Evolutionary conservation across 257 asterid genomes (phyloP).

Genomic region (Capsicum baccatum): DNA sequence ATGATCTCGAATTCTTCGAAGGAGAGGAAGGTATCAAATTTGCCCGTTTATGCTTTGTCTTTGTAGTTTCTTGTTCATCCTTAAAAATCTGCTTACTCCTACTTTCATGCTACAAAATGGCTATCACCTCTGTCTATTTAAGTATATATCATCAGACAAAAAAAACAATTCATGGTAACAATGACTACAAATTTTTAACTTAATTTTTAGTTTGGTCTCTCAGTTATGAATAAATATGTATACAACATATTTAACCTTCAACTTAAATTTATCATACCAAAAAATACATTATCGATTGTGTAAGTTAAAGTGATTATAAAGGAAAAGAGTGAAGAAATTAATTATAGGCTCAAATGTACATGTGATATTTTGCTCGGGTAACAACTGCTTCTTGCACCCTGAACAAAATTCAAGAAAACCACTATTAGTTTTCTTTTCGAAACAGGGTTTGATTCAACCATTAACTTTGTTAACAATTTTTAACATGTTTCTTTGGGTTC

Average conservation of each 20-base stretch:
- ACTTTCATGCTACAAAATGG: constrained; percentile 87
- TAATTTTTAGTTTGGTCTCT: neutral
- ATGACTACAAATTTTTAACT: neutral
- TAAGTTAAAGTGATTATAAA: neutral
- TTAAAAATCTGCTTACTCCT: constrained; percentile 69
- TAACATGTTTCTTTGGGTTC: too few relatives aligned
- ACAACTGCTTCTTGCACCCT: too few relatives aligned
- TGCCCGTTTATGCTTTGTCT: constrained; percentile 33
- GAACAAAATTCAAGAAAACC: too few relatives aligned
- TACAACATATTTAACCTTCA: too few relatives aligned
- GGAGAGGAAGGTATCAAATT: constrained; percentile 21
- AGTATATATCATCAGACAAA: neutral
- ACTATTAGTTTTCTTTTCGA: too few relatives aligned
- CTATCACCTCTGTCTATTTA: constrained; percentile 68
- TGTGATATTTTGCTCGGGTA: too few relatives aligned
- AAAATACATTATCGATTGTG: too few relatives aligned
- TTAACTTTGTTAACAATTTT: too few relatives aligned
- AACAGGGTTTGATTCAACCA: too few relatives aligned
- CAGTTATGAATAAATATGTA: too few relatives aligned
- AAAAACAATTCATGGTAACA: neutral
- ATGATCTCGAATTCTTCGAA: neutral
- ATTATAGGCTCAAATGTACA: constrained; percentile 58
- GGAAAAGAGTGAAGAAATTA: neutral
- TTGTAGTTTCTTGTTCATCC: constrained; percentile 62
- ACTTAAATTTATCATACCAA: too few relatives aligned